Evolutionary conservation across 495 filamentous ascomycete genomes (phyloP), one percentile per base, ranked within the genome.

Genomic region (Hypoxylon fragiforme): DNA sequence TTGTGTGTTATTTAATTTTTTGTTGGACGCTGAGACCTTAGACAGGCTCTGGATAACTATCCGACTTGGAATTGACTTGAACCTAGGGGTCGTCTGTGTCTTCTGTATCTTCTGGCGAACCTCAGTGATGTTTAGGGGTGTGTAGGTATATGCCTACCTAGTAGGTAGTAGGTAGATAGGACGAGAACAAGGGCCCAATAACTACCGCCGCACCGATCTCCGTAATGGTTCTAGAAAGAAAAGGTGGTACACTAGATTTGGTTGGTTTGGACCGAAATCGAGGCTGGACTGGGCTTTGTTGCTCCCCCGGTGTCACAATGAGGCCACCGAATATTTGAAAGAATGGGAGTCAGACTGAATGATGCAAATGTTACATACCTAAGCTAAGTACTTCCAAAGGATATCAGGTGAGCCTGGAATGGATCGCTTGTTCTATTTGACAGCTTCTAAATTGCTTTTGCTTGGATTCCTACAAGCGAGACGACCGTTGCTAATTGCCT

Each of bases 131-230:
- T n/a, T n/a, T n/a, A n/a, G n/a, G n/a, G n/a, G 24, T 28, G 24
- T 28, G 24, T 28, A 28, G 24, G 24, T 28, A 28, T 28, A 9
- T 28, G 9, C 24, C 24, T 28, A 28, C 24, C 9, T 4, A 9
- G 24, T 28, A 28, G 4, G 24, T 28, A 9, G 24, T 28, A 28
- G 24, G 24, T 9, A 4, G 24, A 9, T 20, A 57, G 54, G 54
- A 41, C 50, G 54, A 42, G 51, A 26, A 36, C 38, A 42, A 35
- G 41, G 24, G 24, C 24, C 9, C 9, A 4, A 28, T 4, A 28
- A 28, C n/a, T 55, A 50, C 57, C 46, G 57, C 57, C 57, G 42
- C 57, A 61, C 28, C 44, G 45, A 38, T 61, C 50, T 55, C 54
- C 28, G 50, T 61, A 46, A 50, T 35, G 39, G 21, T 50, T 54